These are phyloP conservation scores for Haplosporangium sp. DNA, from an alignment of 371 early-diverging fungal species.

Conservation along the genomic window DNA sequence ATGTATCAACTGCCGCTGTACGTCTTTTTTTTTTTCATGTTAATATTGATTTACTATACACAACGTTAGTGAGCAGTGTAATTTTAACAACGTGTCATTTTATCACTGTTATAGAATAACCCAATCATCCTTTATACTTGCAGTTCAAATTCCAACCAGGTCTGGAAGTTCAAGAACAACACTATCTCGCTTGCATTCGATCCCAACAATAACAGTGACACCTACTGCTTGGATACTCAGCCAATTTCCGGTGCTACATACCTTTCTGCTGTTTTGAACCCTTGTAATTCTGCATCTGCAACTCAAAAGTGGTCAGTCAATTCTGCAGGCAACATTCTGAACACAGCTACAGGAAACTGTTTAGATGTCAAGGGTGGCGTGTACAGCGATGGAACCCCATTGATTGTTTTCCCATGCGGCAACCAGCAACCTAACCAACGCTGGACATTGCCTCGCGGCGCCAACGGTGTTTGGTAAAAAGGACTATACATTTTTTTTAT, in stretches of 20 bases:
- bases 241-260: conserved; percentile 6
- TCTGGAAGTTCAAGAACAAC: conserved; percentile 55
- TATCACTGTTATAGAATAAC: conserved; percentile 21
- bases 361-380: conserved; percentile 23
- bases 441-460: conserved; percentile 44
- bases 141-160: conserved; percentile 33
- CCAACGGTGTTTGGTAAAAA: conserved; percentile 43
- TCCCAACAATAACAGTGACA: conserved; percentile 25
- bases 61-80: not conserved
- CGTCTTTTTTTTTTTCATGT: not conserved
- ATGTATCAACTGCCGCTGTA: conserved; percentile 28
- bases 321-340: conserved; percentile 41
- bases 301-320: conserved; percentile 49
- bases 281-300: conserved; percentile 23
- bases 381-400: conserved; percentile 27
- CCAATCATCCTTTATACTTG: conserved; percentile 38
- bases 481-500: not conserved
- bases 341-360: conserved; percentile 30
- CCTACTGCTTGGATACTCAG: conserved; percentile 39
- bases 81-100: not conserved
- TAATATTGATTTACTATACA: not conserved
- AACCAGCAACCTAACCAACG: conserved; percentile 46
- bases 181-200: conserved; percentile 47
- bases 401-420: conserved; percentile 35
- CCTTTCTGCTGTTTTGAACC: conserved; percentile 31